phyloP scores from a whole-genome alignment of 2,329 filamentous ascomycete species.

The Verticillium nonalfalfae region DNA sequence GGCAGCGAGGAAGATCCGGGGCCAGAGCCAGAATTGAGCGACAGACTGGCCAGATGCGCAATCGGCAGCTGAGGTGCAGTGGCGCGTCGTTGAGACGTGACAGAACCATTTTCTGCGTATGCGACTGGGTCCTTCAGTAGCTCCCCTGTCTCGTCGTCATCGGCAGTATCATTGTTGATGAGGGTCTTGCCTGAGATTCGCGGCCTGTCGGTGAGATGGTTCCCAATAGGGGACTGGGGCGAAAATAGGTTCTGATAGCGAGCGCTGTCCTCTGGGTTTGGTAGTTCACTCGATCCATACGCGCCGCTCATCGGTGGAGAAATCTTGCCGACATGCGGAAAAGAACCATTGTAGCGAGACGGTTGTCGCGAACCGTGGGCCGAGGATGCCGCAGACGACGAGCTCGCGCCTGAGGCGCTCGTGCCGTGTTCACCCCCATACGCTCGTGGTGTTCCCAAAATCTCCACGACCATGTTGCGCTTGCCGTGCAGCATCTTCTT shows the following conservation, averaged over 20 bases:
- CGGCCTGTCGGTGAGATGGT: slow-evolving; percentile 56
- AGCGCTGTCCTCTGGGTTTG: slow-evolving; percentile 46
- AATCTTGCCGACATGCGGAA: slow-evolving; percentile 55
- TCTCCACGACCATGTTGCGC: slow-evolving; percentile 51
- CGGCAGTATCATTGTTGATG: slow-evolving; percentile 58
- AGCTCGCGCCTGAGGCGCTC: slow-evolving; percentile 11
- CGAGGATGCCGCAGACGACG: slow-evolving; percentile 29
- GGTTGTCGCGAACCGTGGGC: slow-evolving; percentile 44
- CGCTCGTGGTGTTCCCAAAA: slow-evolving; percentile 33
- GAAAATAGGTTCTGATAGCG: slow-evolving; percentile 62
- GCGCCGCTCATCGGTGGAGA: slow-evolving; percentile 51
- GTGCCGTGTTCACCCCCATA: slow-evolving; percentile 16
- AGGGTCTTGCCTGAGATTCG: slow-evolving; percentile 62
- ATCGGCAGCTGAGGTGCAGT: slow-evolving; percentile 69
- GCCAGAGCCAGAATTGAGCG: slow-evolving; percentile 54
- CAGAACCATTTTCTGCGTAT: slow-evolving; percentile 65
- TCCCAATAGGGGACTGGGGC: slow-evolving; percentile 66
- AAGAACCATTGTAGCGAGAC: slow-evolving; percentile 56
- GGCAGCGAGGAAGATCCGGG: slow-evolving; percentile 49
- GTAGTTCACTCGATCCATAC: slow-evolving; percentile 49
- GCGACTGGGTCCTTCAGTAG: slow-evolving; percentile 67
- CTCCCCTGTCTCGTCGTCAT: slow-evolving; percentile 65
- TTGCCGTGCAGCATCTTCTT: slow-evolving; percentile 52
- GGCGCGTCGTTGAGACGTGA: slow-evolving; percentile 48
- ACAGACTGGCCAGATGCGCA: slow-evolving; percentile 61